These are phyloP conservation scores for Magnusiomyces tetraspermus DNA, from an alignment of 1,139 yeast genomes.

Conservation along the genomic window DNA sequence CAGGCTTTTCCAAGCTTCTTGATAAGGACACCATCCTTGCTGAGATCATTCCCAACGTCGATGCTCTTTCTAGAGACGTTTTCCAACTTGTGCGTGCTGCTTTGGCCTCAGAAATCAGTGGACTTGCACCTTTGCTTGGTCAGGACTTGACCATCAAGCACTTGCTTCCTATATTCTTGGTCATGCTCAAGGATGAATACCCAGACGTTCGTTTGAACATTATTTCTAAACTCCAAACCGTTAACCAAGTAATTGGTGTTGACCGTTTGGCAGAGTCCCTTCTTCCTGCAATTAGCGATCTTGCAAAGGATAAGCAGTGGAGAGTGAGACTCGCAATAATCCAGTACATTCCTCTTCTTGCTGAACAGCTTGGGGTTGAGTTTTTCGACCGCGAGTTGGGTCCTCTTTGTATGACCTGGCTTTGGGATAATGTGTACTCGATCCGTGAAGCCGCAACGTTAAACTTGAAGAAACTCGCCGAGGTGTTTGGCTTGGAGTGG, in stretches of 20 bases:
- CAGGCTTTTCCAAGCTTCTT: conserved; percentile 51
- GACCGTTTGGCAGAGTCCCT: conserved; percentile 76
- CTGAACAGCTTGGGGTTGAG: conserved; percentile 90
- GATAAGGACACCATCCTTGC: conserved; percentile 45
- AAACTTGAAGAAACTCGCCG: conserved; percentile 69
- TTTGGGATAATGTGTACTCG: conserved; percentile 96
- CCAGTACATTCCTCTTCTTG: conserved; percentile 90
- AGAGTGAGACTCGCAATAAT: conserved; percentile 94
- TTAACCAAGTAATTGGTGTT: conserved; percentile 90
- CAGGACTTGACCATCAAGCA: conserved; percentile 76
- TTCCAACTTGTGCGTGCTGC: conserved; percentile 92
- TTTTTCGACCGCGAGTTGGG: conserved; percentile 90
- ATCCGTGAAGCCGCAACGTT: conserved; percentile 93
- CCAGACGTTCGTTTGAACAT: conserved; percentile 94
- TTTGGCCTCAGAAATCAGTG: conserved; percentile 78
- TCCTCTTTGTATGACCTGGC: conserved; percentile 87
- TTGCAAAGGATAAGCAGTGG: conserved; percentile 97
- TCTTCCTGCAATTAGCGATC: conserved; percentile 90
- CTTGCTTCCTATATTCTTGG: conserved; percentile 77
- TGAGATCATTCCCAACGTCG: conserved; percentile 75
- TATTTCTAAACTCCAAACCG: conserved; percentile 82
- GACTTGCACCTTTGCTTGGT: conserved; percentile 77
- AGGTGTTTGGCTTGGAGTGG: conserved; percentile 90
- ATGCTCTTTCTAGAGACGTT: conserved; percentile 77
- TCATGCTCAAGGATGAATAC: conserved; percentile 92